phyloP scores from a whole-genome alignment of 2,329 filamentous ascomycete species.

The Exophiala bonariae region DNA sequence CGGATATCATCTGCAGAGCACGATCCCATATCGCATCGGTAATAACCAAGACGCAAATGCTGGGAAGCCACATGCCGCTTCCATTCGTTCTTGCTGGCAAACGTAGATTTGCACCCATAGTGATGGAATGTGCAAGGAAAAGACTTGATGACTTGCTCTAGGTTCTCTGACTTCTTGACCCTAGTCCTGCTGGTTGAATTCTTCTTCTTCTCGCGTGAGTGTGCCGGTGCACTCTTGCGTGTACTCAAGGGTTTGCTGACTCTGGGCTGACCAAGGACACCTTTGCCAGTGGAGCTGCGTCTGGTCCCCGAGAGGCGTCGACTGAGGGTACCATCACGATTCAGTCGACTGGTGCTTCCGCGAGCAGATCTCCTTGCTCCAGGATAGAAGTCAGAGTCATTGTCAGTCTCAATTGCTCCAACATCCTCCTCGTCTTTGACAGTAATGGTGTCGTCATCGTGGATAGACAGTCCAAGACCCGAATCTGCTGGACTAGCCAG shows the following conservation, averaged over 20 bases:
- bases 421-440: constrained; percentile 11
- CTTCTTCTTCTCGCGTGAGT: constrained; percentile 14
- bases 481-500: constrained; percentile 16
- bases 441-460: constrained; percentile 9
- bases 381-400: constrained; percentile 21
- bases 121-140: constrained; percentile 78
- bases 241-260: constrained; percentile 13
- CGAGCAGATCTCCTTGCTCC: background rate
- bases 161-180: constrained; percentile 8
- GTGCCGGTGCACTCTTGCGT: background rate
- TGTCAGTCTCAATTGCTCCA: constrained; percentile 8
- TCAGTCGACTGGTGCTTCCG: background rate
- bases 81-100: constrained; percentile 90
- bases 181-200: too few relatives aligned
- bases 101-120: constrained; percentile 72
- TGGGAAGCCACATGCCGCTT: constrained; percentile 83
- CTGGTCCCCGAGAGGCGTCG: too few relatives aligned
- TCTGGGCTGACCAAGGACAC: constrained; percentile 1
- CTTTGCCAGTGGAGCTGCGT: background rate
- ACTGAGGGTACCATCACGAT: too few relatives aligned
- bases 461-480: constrained; percentile 10
- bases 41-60: constrained; percentile 73
- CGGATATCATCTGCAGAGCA: constrained; percentile 44
- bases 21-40: constrained; percentile 68
- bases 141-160: constrained; percentile 33